Percentiles rank a stretch among this genome's conserved stretches.
These are phyloP conservation scores for Elongisporangium prolatum DNA, from an alignment of 352 stramenopile species.

Conservation along the genomic window DNA sequence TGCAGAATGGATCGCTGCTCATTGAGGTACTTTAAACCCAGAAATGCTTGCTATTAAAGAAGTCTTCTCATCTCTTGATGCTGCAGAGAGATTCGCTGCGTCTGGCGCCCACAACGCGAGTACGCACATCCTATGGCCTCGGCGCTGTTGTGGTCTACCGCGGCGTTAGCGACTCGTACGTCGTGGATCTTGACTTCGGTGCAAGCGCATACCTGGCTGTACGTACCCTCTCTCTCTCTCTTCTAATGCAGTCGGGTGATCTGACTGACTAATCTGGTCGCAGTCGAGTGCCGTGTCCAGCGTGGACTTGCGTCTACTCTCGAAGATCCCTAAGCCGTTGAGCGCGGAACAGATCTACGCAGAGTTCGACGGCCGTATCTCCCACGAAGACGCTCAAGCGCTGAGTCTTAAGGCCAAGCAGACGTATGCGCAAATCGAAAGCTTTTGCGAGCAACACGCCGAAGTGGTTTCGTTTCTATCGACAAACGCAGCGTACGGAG, in stretches of 20 bases:
- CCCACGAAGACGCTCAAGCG: slow-evolving; percentile 44
- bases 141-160: slow-evolving; percentile 17
- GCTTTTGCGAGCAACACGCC: slow-evolving; percentile 65
- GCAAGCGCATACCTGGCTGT: slow-evolving; percentile 14
- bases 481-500: slow-evolving; percentile 60
- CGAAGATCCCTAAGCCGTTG: slow-evolving; percentile 63
- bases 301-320: slow-evolving; percentile 63
- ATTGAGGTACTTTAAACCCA: background rate
- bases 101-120: slow-evolving; percentile 18
- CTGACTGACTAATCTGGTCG: slow-evolving; percentile 1
- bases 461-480: slow-evolving; percentile 73
- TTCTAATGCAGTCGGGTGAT: background rate
- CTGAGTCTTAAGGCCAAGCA: slow-evolving; percentile 46
- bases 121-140: slow-evolving; percentile 21
- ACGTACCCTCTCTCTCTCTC: background rate
- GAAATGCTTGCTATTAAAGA: too few relatives aligned
- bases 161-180: slow-evolving; percentile 26
- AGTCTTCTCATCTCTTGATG: background rate
- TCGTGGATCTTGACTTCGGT: slow-evolving; percentile 25
- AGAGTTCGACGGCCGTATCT: slow-evolving; percentile 67
- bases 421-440: slow-evolving; percentile 49
- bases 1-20: slow-evolving; percentile 4
- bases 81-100: slow-evolving; percentile 22
- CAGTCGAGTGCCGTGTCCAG: slow-evolving; percentile 45
- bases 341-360: slow-evolving; percentile 55